Percentiles rank a stretch among this genome's conserved stretches.
Evolutionary conservation across 1,284 basidiomycete genomes (phyloP).

Genomic region (Cutaneotrichosporon sp.): DNA sequence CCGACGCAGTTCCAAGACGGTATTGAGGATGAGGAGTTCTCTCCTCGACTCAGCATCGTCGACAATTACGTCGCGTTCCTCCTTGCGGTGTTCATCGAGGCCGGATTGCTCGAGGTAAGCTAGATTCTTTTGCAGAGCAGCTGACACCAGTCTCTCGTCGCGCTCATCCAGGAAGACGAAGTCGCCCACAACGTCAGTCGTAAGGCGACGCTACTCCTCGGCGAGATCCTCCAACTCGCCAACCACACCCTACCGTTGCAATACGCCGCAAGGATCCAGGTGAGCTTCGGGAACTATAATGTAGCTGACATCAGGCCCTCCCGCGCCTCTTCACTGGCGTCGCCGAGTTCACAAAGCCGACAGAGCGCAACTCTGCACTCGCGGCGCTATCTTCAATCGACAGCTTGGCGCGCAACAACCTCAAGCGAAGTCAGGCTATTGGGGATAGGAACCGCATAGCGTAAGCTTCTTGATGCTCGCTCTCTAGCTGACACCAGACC

Average conservation of each 20-base stretch:
- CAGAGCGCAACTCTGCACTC: conserved; percentile 71
- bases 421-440: conserved; percentile 20
- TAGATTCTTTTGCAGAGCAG: background rate
- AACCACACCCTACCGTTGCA: conserved; percentile 83
- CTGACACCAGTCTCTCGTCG: conserved; percentile 67
- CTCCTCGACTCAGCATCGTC: conserved; percentile 72
- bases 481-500: conserved; percentile 5
- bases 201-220: conserved; percentile 89
- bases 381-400: conserved; percentile 84
- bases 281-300: conserved; percentile 40
- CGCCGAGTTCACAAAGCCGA: conserved; percentile 66
- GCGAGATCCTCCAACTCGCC: conserved; percentile 82
- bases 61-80: conserved; percentile 94
- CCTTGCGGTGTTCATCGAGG: conserved; percentile 78
- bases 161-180: conserved; percentile 70
- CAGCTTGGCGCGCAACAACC: conserved; percentile 80
- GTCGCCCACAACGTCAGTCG: conserved; percentile 63
- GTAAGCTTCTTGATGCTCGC: background rate
- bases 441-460: conserved; percentile 10
- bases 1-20: conserved; percentile 39
- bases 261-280: conserved; percentile 79
- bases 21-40: conserved; percentile 46
- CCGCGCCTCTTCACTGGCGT: conserved; percentile 83
- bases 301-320: conserved; percentile 61
- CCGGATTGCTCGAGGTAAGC: conserved; percentile 79